These are phyloP conservation scores for Pythium volutum DNA, from an alignment of 352 stramenopile genomes.

Conservation along the genomic window DNA sequence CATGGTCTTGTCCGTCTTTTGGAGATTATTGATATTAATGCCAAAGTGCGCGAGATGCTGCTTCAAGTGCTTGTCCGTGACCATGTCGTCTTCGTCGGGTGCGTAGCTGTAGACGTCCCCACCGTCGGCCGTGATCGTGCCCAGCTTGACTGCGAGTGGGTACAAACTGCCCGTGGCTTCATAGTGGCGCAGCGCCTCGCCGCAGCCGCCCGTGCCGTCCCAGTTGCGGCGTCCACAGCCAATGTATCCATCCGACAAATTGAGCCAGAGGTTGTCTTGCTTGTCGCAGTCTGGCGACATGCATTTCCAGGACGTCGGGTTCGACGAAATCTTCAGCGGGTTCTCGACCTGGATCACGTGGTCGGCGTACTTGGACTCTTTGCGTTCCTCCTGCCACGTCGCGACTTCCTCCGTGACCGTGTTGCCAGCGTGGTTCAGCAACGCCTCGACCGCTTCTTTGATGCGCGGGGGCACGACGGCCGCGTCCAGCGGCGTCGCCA, in stretches of 20 bases:
- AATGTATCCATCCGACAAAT: slow-evolving; percentile 92
- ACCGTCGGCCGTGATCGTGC: slow-evolving; percentile 94
- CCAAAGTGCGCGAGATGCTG: slow-evolving; percentile 95
- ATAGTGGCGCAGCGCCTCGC: slow-evolving; percentile 96
- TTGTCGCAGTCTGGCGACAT: slow-evolving; percentile 93
- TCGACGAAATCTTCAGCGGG: slow-evolving; percentile 64
- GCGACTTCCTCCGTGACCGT: slow-evolving; percentile 74
- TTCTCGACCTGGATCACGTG: slow-evolving; percentile 62
- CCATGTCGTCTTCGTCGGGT: slow-evolving; percentile 96
- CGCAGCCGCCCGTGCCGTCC: slow-evolving; percentile 95
- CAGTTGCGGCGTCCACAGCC: slow-evolving; percentile 91
- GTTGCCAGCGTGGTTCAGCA: slow-evolving; percentile 77
- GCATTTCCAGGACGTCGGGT: slow-evolving; percentile 77
- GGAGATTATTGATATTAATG: slow-evolving; percentile 92
- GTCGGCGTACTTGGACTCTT: slow-evolving; percentile 73
- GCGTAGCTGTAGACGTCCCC: slow-evolving; percentile 99
- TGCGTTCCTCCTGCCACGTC: slow-evolving; percentile 82
- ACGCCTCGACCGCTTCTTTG: slow-evolving; percentile 48
- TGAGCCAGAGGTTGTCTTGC: slow-evolving; percentile 99
- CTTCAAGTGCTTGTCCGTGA: slow-evolving; percentile 93
- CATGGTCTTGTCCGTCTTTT: slow-evolving; percentile 99
- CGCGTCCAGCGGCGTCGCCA: slow-evolving; percentile 28
- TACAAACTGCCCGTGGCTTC: slow-evolving; percentile 91
- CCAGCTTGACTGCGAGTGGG: slow-evolving; percentile 97
- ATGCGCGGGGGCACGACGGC: slow-evolving; percentile 43